Base-by-base conservation (phyloP, 441 rosid genomes). In the Pelargonium myrrhifolium region DNA sequence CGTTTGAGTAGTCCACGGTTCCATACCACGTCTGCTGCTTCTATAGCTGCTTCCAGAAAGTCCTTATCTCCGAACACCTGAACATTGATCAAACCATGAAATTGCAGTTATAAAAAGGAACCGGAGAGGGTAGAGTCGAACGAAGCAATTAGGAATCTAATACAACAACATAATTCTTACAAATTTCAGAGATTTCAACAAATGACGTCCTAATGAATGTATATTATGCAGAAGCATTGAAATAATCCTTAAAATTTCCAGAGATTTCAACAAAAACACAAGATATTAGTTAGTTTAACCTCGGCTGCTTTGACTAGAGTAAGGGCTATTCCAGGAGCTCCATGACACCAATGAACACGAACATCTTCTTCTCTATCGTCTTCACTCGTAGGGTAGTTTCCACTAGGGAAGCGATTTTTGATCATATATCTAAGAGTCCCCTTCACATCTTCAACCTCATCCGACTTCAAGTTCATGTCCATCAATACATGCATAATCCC, bases 291-390 rank as follows among this genome's bases (percentile, higher is more conserved):
- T 45, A 24, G 4, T 45, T 45, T 45, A n/a, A 88, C 94, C 87
- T 82, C 82, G 62, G 89, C 87, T 42, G 91, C 91, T 77, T 88
- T 86, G 28, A 72, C 84, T 28, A 88, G 86, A 20, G 91, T 83
- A 65, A 88, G 81, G 26, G 88, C 77, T 45, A 85, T 75, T 40
- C 91, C 91, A n/a, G 94, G 88, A 67, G 91, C 88, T 51, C 91
- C 91, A 59, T 86, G 94, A 71, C 91, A 88, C 89, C 91, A 86
- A 60, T 86, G 91, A 63, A 88, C 88, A 28, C 85, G 94, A 43
- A 79, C 82, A 76, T 88, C 89, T 0, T 75, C 76, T 81, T 74
- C 81, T 55, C 80, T 86, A 14, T 45, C 51, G 66, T 84, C 91
- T 79, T 83, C 85, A 42, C 88, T 86, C 6, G 86, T 82, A 26